These are phyloP conservation scores for Stenocarpella maydis DNA, from an alignment of 2,329 filamentous ascomycete genomes.

Conservation along the genomic window DNA sequence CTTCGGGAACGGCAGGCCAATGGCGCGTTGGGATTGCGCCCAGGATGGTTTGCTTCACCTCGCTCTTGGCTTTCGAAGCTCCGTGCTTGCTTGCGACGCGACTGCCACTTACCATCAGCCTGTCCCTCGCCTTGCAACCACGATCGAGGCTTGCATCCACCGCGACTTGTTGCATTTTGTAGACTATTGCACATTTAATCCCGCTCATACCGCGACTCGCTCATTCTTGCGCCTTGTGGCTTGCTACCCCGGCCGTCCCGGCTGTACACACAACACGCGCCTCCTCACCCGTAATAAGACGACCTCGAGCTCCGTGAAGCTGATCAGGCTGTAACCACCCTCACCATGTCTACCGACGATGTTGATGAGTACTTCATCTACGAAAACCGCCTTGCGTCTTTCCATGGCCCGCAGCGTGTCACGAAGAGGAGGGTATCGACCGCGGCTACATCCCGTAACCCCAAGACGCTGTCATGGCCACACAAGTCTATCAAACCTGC, in stretches of 20 bases:
- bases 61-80: background rate
- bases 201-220: background rate
- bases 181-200: background rate
- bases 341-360: conserved; percentile 43
- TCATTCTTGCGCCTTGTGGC: background rate
- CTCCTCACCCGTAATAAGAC: background rate
- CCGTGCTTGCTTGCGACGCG: conserved; percentile 22
- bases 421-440: conserved; percentile 75
- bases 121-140: background rate
- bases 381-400: conserved; percentile 82
- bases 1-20: conserved; percentile 14
- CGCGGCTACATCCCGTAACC: conserved; percentile 58
- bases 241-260: background rate
- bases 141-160: background rate
- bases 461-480: conserved; percentile 77
- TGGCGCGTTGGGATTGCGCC: conserved; percentile 6
- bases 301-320: background rate
- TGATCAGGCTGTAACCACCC: conserved; percentile 7
- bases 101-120: background rate
- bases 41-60: conserved; percentile 19
- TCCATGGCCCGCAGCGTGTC: conserved; percentile 69
- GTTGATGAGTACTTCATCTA: conserved; percentile 67
- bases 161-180: background rate
- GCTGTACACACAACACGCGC: conserved; percentile 11
- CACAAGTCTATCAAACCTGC: conserved; percentile 68